Evolutionary conservation across 805 yeast genomes (phyloP).

Genomic region (Dipodascus albidus): DNA sequence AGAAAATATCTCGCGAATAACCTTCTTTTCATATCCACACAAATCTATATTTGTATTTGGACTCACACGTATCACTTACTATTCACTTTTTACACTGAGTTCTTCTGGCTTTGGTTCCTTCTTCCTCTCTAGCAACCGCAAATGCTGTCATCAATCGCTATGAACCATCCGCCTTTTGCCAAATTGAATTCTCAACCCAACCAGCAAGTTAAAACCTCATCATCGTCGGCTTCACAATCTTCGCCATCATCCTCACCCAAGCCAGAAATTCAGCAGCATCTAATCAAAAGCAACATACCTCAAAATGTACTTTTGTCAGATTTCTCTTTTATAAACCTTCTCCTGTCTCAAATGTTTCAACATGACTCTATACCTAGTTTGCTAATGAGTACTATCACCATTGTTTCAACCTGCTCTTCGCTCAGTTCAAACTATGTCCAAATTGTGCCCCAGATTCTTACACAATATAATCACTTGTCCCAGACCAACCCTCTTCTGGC

Average conservation of each 20-base stretch:
- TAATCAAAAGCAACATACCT: too few species aligned
- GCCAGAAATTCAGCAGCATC: too few species aligned
- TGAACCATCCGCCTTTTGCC: not conserved
- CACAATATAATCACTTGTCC: conserved; percentile 2
- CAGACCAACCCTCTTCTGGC: not conserved
- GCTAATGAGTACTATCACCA: not conserved
- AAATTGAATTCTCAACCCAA: not conserved
- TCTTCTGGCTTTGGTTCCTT: not conserved
- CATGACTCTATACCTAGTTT: not conserved
- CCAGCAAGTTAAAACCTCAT: not conserved
- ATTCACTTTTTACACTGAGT: not conserved
- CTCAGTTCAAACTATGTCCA: conserved; percentile 7
- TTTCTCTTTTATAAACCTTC: not conserved
- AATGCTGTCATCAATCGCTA: not conserved
- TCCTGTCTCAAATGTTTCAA: not conserved
- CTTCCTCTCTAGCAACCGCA: not conserved
- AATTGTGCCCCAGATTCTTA: conserved; percentile 11
- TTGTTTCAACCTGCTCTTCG: conserved; percentile 11
- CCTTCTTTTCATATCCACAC: conserved; percentile 19
- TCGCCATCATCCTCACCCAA: not conserved
- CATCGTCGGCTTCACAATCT: not conserved
- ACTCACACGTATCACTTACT: too few species aligned
- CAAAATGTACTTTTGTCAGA: not conserved
- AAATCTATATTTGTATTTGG: conserved; percentile 27
- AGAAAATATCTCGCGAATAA: conserved; percentile 20